A percentile compares a stretch with the other conserved stretches of the same genome.
Evolutionary conservation across 257 asterid species (phyloP).

Genomic region (Solanum appendiculatum): DNA sequence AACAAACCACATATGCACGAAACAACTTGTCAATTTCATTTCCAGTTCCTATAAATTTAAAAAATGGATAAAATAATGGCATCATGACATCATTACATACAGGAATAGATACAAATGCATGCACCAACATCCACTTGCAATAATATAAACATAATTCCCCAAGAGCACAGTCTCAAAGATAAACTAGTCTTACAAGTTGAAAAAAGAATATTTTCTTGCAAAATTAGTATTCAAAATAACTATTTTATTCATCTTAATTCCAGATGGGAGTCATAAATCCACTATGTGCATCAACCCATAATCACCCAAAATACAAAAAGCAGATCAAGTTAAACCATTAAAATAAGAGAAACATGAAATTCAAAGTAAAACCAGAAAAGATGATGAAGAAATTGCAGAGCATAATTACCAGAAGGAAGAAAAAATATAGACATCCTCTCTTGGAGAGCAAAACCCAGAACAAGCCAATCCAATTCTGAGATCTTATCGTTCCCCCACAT

Average conservation of each 20-base stretch:
- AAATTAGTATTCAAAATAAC: not conserved
- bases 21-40: not conserved
- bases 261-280: not conserved
- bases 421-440: not conserved
- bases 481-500: not conserved
- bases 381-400: not conserved
- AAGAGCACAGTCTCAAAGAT: not conserved
- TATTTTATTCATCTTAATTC: not conserved
- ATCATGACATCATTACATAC: not conserved
- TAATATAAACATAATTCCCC: not conserved
- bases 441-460: not conserved
- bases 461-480: not conserved
- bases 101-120: not conserved
- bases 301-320: not conserved
- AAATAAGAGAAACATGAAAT: not conserved
- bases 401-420: not conserved
- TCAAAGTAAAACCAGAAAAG: not conserved
- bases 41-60: not conserved
- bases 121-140: constrained; percentile 1
- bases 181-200: not conserved
- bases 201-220: not conserved
- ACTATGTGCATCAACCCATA: not conserved
- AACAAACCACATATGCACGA: not conserved
- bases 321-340: not conserved
- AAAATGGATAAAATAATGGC: not conserved